A percentile compares a stretch with the other conserved stretches of the same genome.
These are phyloP conservation scores for Heterobasidion annosum DNA, from an alignment of 1,284 basidiomycete species.

Conservation along the genomic window DNA sequence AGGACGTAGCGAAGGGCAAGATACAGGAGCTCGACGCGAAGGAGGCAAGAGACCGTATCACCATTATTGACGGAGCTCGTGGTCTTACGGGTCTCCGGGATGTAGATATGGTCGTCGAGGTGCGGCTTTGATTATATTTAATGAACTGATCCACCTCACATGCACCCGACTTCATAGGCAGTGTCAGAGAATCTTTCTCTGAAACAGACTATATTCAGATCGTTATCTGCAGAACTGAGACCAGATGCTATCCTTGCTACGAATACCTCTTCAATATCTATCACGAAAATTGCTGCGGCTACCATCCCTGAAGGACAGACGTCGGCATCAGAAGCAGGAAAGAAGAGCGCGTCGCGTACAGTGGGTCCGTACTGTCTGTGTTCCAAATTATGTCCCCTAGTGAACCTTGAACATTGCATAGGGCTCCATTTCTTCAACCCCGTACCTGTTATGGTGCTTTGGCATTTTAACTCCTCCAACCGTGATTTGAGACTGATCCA, in stretches of 20 bases:
- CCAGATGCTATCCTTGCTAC: conserved; percentile 80
- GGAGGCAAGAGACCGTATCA: conserved; percentile 61
- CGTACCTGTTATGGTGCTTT: conserved; percentile 81
- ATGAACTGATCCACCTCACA: neutral
- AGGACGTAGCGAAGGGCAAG: conserved; percentile 82
- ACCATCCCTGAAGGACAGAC: conserved; percentile 50
- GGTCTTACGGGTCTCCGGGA: conserved; percentile 55
- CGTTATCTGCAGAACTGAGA: conserved; percentile 60
- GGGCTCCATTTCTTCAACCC: conserved; percentile 96
- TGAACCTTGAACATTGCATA: conserved; percentile 15
- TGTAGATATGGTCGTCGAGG: conserved; percentile 88
- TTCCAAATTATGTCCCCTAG: conserved; percentile 1
- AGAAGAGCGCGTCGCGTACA: conserved; percentile 56
- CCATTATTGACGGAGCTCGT: conserved; percentile 36
- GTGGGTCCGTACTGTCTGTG: conserved; percentile 43
- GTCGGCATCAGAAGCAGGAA: conserved; percentile 54
- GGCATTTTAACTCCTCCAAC: neutral
- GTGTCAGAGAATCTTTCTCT: conserved; percentile 81
- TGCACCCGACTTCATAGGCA: conserved; percentile 40
- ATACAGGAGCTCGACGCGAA: conserved; percentile 70
- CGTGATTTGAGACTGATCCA: neutral
- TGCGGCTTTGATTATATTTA: conserved; percentile 19
- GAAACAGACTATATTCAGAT: conserved; percentile 75
- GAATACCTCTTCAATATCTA: conserved; percentile 92
- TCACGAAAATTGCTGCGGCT: conserved; percentile 87